Percentiles rank a stretch among this genome's conserved stretches.
These are phyloP conservation scores for Lactarius indigo DNA, from an alignment of 768 basidiomycete genomes.

Conservation along the genomic window DNA sequence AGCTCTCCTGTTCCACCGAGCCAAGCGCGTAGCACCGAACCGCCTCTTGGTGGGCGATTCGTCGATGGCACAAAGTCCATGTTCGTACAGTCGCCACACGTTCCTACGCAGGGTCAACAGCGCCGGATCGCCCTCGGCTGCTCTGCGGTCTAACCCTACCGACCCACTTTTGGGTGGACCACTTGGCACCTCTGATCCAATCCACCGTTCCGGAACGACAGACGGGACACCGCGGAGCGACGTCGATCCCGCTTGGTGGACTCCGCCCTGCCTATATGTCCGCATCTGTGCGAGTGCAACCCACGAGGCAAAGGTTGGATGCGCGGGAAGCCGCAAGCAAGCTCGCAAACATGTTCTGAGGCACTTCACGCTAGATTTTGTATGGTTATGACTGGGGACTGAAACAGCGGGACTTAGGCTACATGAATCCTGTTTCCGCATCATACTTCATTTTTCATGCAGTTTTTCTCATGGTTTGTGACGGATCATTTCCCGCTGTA, in stretches of 20 bases:
- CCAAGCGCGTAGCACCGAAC: constrained; percentile 34
- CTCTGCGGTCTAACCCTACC: constrained; percentile 1
- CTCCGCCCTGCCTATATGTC: constrained; percentile 63
- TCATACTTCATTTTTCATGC: constrained; percentile 7
- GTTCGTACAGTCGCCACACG: constrained; percentile 55
- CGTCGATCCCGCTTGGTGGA: constrained; percentile 67
- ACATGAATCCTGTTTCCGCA: constrained; percentile 18
- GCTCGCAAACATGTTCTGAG: constrained; percentile 82
- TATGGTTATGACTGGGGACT: constrained; percentile 1
- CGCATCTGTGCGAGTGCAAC: constrained; percentile 67
- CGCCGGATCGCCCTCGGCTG: background rate
- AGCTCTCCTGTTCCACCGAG: constrained; percentile 33
- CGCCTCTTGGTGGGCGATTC: constrained; percentile 61
- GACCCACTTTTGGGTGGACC: constrained; percentile 26
- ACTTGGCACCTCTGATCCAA: constrained; percentile 16
- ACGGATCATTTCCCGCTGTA: background rate
- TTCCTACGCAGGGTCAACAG: background rate
- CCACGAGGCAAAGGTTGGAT: constrained; percentile 72
- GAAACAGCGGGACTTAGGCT: constrained; percentile 7
- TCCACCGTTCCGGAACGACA: constrained; percentile 21
- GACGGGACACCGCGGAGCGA: constrained; percentile 24
- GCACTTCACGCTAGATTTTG: background rate
- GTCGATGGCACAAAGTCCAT: constrained; percentile 78
- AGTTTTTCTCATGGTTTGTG: background rate
- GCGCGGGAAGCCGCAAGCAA: constrained; percentile 85